Evolutionary conservation across 2,329 filamentous ascomycete genomes (phyloP).

Genomic region (Metarhizium album): DNA sequence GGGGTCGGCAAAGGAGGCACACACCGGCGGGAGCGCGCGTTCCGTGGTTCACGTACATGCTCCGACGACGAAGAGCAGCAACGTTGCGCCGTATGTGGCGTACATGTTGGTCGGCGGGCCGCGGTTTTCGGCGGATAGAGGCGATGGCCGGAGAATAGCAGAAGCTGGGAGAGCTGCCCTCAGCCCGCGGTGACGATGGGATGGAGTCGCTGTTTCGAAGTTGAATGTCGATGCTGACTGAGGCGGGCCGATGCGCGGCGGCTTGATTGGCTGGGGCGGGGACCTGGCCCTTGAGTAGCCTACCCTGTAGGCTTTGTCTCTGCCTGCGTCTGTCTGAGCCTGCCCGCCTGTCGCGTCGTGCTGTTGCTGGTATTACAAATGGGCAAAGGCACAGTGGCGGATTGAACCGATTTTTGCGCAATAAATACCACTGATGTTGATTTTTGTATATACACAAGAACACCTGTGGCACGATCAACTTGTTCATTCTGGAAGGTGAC

Average conservation of each 20-base stretch:
- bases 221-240: background rate
- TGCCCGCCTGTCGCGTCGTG: too few relatives aligned
- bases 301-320: background rate
- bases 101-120: slow-evolving; percentile 45
- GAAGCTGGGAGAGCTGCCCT: background rate
- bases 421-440: too few relatives aligned
- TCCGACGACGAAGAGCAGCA: slow-evolving; percentile 62
- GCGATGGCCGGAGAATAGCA: background rate
- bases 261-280: background rate
- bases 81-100: slow-evolving; percentile 57
- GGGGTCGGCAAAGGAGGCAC: slow-evolving; percentile 30
- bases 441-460: too few relatives aligned
- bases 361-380: too few relatives aligned
- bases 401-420: too few relatives aligned
- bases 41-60: slow-evolving; percentile 49
- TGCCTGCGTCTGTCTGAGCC: too few relatives aligned
- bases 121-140: background rate
- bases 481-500: too few relatives aligned
- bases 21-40: background rate
- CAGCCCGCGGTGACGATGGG: background rate
- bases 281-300: background rate
- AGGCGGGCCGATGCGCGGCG: background rate
- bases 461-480: too few relatives aligned
- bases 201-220: too few relatives aligned
- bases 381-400: too few relatives aligned